Evolutionary conservation across 116 monocot genomes (phyloP).

Genomic region (Cymodocea nodosa): DNA sequence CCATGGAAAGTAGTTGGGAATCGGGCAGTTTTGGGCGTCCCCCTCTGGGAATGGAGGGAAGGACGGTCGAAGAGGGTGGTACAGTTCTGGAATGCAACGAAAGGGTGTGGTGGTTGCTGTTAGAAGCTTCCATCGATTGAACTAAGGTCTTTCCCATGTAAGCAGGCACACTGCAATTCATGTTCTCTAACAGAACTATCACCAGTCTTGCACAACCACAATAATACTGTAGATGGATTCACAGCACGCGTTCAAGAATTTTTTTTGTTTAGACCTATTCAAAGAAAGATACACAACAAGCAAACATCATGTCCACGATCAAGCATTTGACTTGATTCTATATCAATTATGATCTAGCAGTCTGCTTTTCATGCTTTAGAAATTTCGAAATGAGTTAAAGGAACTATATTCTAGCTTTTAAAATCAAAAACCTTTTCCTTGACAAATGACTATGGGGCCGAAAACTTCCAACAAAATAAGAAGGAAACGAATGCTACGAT

Average conservation of each 20-base stretch:
- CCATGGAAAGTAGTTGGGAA: slow-evolving; percentile 38
- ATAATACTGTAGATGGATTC: not conserved
- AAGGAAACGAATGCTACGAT: too few species aligned
- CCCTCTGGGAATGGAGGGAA: slow-evolving; percentile 14
- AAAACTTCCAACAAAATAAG: too few species aligned
- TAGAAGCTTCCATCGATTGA: slow-evolving; percentile 4
- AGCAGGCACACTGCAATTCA: slow-evolving; percentile 1
- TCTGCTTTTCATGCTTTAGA: too few species aligned
- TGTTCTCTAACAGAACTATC: not conserved
- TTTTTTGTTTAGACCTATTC: not conserved
- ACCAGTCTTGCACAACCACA: not conserved
- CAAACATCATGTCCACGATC: not conserved
- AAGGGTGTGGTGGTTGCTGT: not conserved
- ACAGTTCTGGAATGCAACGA: slow-evolving; percentile 2
- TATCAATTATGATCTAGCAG: too few species aligned
- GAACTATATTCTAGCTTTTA: too few species aligned
- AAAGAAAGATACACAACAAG: not conserved
- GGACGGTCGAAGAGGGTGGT: slow-evolving; percentile 6
- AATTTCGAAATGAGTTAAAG: too few species aligned
- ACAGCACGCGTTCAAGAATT: too few species aligned
- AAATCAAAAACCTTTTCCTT: too few species aligned
- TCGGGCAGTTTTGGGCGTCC: slow-evolving; percentile 36
- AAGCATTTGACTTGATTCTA: too few species aligned
- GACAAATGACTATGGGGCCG: too few species aligned
- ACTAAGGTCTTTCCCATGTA: not conserved